Base-by-base conservation (phyloP, 257 asterid species). In the Scutellaria galericulata region DNA sequence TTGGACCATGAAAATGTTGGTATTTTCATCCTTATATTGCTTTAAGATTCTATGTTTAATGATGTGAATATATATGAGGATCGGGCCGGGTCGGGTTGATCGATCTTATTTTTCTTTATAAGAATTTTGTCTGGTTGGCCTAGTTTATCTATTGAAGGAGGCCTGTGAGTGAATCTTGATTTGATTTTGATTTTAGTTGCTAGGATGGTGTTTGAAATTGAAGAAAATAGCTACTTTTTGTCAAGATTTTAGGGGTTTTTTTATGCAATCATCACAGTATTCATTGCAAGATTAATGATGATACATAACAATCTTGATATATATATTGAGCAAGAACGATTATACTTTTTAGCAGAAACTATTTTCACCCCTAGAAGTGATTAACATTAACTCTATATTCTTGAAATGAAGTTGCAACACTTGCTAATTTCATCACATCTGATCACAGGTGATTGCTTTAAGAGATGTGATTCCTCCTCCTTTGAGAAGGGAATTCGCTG, bases 381-480 rank as follows among this genome's bases (percentile, higher is more conserved):
- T 24, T 2, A 24, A 24, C 27, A 24, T 24, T 1, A 31, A 31
- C 37, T 31, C 37, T 4, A 31, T 31, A 31, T 31, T 31, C 5
- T 31, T 31, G 4, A 31, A 31, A 31, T 31, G 4, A 31, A 31
- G 37, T 31, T 31, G 37, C 37, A 31, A 31, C 37, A 31, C 37
- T 31, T 31, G 37, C 4, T 31, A 31, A 31, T 2, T 31, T 31
- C 37, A 31, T 31, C 37, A 31, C 3, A 31, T 31, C 2, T 24
- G 37, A 31, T 3, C 37, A 10, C 90, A 95, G 99, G 96, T 95
- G 40, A 81, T 79, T 68, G 93, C 79, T 15, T 7, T 95, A 73
- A 88, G 76, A 81, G 99, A 95, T 69, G 96, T 95, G 68, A 84
- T 95, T 80, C 99, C 99, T 76, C 98, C 99, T 45, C 99, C 99